Percentiles rank a stretch among this genome's conserved stretches.
Evolutionary conservation across 2,329 filamentous ascomycete genomes (phyloP).

Genomic region (Penicillium psychrosexuale): DNA sequence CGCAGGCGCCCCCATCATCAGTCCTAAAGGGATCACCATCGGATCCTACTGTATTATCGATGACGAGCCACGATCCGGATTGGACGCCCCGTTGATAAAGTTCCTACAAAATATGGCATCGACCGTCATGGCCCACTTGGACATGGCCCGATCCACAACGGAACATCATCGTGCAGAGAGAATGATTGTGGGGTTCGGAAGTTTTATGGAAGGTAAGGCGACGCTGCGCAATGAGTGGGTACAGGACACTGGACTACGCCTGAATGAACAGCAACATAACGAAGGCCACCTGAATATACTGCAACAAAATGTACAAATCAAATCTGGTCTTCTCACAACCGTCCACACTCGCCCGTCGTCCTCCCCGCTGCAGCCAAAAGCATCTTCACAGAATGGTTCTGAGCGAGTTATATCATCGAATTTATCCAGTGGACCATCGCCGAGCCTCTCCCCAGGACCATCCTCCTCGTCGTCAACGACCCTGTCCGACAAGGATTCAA

Average conservation of each 20-base stretch:
- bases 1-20: conserved; percentile 57
- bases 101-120: conserved; percentile 57
- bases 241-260: conserved; percentile 8
- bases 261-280: not conserved
- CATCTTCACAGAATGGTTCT: not conserved
- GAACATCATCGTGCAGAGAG: conserved; percentile 10
- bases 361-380: not conserved
- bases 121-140: conserved; percentile 58
- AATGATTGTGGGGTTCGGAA: conserved; percentile 34
- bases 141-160: conserved; percentile 41
- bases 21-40: conserved; percentile 52
- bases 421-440: not conserved
- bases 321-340: not conserved
- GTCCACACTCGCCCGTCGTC: not conserved
- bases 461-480: not conserved
- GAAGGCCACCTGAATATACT: conserved; percentile 21
- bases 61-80: conserved; percentile 43
- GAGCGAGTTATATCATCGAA: not conserved
- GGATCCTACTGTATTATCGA: conserved; percentile 58
- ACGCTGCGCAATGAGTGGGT: conserved; percentile 26
- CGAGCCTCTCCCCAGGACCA: not conserved
- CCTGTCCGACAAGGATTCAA: not conserved
- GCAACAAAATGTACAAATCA: conserved; percentile 20
- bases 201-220: conserved; percentile 50
- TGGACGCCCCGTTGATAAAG: conserved; percentile 40